A percentile compares a stretch with the other conserved stretches of the same genome.
These are phyloP conservation scores for Tylopilus sp. DNA, from an alignment of 1,284 basidiomycete genomes.

Conservation along the genomic window DNA sequence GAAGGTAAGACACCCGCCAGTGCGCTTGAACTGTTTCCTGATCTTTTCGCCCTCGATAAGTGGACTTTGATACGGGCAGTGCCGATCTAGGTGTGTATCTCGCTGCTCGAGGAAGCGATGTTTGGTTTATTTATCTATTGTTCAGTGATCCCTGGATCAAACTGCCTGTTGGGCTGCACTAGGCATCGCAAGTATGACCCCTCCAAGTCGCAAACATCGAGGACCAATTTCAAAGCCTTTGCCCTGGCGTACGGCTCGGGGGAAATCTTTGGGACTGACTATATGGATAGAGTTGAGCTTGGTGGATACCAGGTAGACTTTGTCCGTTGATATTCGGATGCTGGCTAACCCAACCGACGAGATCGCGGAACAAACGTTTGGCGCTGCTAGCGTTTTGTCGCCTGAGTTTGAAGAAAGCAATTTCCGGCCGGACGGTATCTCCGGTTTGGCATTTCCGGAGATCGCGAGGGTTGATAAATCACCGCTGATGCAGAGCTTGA, in stretches of 20 bases:
- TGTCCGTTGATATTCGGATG: background rate
- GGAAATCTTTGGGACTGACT: slow-evolving; percentile 17
- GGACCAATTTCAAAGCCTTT: slow-evolving; percentile 10
- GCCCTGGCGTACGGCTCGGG: slow-evolving; percentile 35
- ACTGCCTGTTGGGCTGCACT: slow-evolving; percentile 32
- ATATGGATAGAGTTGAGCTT: slow-evolving; percentile 25
- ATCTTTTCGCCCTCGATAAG: slow-evolving; percentile 18
- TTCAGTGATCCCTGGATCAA: slow-evolving; percentile 36
- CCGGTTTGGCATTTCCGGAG: slow-evolving; percentile 42
- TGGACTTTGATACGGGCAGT: slow-evolving; percentile 41
- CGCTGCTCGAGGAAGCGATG: too few species aligned
- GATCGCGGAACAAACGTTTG: slow-evolving; percentile 37
- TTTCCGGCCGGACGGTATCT: slow-evolving; percentile 44
- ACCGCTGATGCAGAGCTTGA: slow-evolving; percentile 42
- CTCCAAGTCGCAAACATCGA: slow-evolving; percentile 23
- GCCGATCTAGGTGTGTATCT: slow-evolving; percentile 20
- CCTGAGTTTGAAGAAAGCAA: slow-evolving; percentile 5
- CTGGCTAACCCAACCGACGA: slow-evolving; percentile 8
- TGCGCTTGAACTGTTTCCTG: slow-evolving; percentile 3
- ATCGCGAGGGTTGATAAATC: slow-evolving; percentile 34
- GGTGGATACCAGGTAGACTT: slow-evolving; percentile 15
- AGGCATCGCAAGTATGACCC: slow-evolving; percentile 34
- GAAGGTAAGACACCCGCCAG: slow-evolving; percentile 10
- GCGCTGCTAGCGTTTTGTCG: slow-evolving; percentile 38
- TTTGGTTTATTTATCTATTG: background rate